Conservation (phyloP, 257 asterid genomes). For the Primulina huaijiensis region DNA sequence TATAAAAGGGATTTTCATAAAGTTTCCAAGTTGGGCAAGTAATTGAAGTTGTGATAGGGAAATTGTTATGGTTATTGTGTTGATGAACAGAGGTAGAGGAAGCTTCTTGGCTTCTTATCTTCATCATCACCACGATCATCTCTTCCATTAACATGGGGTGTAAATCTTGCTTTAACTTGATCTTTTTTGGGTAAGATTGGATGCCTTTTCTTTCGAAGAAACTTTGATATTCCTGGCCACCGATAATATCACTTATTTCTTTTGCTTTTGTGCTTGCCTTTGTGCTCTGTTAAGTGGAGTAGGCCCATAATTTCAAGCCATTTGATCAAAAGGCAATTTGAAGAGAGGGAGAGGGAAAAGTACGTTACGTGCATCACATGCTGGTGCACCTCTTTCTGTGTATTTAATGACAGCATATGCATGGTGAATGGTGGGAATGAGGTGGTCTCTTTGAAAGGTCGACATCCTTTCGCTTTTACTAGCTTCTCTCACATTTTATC, state of each 20-base stretch:
- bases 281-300: slow-evolving; percentile 31
- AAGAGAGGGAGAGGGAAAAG: slow-evolving; percentile 29
- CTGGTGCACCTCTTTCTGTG: slow-evolving; percentile 20
- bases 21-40: slow-evolving; percentile 68
- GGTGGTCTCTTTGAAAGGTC: slow-evolving; percentile 22
- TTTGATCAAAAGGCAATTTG: slow-evolving; percentile 17
- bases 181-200: slow-evolving; percentile 24
- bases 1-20: slow-evolving; percentile 77
- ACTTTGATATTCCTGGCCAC: slow-evolving; percentile 3
- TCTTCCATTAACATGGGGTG: slow-evolving; percentile 36
- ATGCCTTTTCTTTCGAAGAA: slow-evolving; percentile 22
- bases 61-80: slow-evolving; percentile 24
- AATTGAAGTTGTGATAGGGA: slow-evolving; percentile 30
- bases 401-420: slow-evolving; percentile 28
- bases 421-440: slow-evolving; percentile 26
- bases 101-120: slow-evolving; percentile 47
- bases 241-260: slow-evolving; percentile 20
- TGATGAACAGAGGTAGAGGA: slow-evolving; percentile 5
- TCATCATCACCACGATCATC: slow-evolving; percentile 61
- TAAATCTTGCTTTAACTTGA: slow-evolving; percentile 25
- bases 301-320: slow-evolving; percentile 33
- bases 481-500: not conserved
- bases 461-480: slow-evolving; percentile 18
- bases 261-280: slow-evolving; percentile 28
- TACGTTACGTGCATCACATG: slow-evolving; percentile 33